Percentiles rank a stretch among this genome's conserved stretches.
Evolutionary conservation across 2,329 filamentous ascomycete genomes (phyloP).

Genomic region (Apiospora aurea): DNA sequence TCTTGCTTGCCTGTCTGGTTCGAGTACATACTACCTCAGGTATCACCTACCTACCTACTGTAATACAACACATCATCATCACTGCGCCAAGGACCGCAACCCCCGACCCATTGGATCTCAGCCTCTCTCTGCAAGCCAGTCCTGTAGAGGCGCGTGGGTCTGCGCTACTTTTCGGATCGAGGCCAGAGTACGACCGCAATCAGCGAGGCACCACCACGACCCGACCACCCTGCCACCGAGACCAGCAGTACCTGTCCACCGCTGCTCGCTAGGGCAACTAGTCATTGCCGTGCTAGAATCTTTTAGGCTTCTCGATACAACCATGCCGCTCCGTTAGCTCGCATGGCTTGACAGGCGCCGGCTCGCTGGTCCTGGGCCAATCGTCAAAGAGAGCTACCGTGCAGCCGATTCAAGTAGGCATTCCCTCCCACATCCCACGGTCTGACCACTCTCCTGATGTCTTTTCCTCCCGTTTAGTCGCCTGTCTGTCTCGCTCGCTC

Average conservation of each 20-base stretch:
- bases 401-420: constrained; percentile 39
- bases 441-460: constrained; percentile 32
- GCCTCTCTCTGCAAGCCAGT: constrained; percentile 7
- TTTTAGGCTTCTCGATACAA: constrained; percentile 30
- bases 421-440: constrained; percentile 30
- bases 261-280: background rate
- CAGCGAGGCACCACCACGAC: background rate
- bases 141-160: constrained; percentile 4
- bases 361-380: constrained; percentile 38
- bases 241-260: background rate
- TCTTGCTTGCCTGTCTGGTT: background rate
- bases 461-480: constrained; percentile 34
- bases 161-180: background rate
- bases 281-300: constrained; percentile 17
- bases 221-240: background rate
- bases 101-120: constrained; percentile 17
- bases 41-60: no score
- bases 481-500: constrained; percentile 28
- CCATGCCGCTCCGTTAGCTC: constrained; percentile 38
- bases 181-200: background rate
- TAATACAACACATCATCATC: constrained; percentile 4
- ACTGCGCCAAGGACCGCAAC: constrained; percentile 10
- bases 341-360: constrained; percentile 41
- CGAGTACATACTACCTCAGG: background rate
- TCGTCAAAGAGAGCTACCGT: constrained; percentile 36